Evolutionary conservation across 768 basidiomycete species (phyloP).

Genomic region (Mycena epipterygia): DNA sequence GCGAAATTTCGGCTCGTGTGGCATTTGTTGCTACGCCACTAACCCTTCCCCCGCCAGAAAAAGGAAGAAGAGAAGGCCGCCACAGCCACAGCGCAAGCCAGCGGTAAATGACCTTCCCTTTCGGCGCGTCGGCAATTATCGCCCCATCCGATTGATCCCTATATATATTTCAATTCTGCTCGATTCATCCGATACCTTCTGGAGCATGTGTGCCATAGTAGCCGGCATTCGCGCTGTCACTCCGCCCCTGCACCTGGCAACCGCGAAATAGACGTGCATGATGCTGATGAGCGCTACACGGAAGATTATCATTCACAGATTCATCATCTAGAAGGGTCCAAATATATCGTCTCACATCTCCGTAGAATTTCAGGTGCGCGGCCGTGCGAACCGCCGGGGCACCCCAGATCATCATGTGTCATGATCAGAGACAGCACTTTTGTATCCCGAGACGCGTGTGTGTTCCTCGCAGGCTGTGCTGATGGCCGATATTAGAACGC

Average conservation of each 20-base stretch:
- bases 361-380: constrained; percentile 9
- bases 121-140: constrained; percentile 27
- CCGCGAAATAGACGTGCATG: constrained; percentile 16
- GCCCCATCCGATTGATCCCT: neutral
- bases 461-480: constrained; percentile 30
- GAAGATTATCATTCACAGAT: constrained; percentile 24
- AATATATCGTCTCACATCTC: neutral
- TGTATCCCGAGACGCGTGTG: neutral
- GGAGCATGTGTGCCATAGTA: constrained; percentile 12
- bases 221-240: constrained; percentile 12
- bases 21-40: constrained; percentile 30
- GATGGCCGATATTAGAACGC: neutral
- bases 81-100: constrained; percentile 24
- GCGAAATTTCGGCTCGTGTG: constrained; percentile 32
- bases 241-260: constrained; percentile 18
- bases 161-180: neutral
- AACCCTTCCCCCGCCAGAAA: constrained; percentile 54
- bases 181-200: neutral
- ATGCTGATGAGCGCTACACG: constrained; percentile 10
- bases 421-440: constrained; percentile 16
- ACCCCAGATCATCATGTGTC: constrained; percentile 8
- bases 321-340: neutral
- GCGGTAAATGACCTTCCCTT: constrained; percentile 53
- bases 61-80: constrained; percentile 62
- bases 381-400: neutral